Conservation (phyloP, 345 rosid genomes). For the Citrus medica region DNA sequence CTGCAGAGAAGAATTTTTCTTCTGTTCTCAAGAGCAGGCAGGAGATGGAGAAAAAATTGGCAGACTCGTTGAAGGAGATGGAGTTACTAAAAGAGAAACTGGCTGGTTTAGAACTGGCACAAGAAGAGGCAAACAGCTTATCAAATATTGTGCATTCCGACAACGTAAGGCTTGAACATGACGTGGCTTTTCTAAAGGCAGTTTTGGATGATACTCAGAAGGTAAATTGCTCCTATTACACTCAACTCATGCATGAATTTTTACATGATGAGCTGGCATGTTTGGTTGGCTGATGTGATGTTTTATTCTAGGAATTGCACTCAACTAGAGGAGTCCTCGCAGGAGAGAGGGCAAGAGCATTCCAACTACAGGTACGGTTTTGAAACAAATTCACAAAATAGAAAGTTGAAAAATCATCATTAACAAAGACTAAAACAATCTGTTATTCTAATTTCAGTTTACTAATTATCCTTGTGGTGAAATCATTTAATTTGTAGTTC, state of each 20-base stretch:
- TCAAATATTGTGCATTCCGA: slow-evolving; percentile 89
- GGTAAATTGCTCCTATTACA: slow-evolving; percentile 33
- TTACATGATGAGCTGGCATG: neutral
- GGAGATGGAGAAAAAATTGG: slow-evolving; percentile 73
- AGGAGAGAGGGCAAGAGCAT: slow-evolving; percentile 94
- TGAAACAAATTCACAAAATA: slow-evolving; percentile 2
- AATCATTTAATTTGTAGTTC: neutral
- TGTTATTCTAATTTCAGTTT: neutral
- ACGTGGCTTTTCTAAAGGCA: slow-evolving; percentile 94
- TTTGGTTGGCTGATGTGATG: slow-evolving; percentile 12
- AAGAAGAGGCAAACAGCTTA: slow-evolving; percentile 83
- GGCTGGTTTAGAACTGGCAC: slow-evolving; percentile 66
- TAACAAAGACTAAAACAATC: neutral
- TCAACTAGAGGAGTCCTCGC: slow-evolving; percentile 94
- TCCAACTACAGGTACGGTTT: slow-evolving; percentile 74
- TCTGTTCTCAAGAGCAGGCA: slow-evolving; percentile 72
- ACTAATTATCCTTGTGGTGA: neutral
- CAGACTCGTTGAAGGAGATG: slow-evolving; percentile 65
- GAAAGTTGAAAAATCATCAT: neutral
- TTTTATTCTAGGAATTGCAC: slow-evolving; percentile 65
- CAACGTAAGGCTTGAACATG: slow-evolving; percentile 97
- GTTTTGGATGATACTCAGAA: slow-evolving; percentile 92
- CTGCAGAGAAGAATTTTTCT: slow-evolving; percentile 66
- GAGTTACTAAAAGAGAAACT: slow-evolving; percentile 89
- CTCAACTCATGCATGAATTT: neutral